phyloP scores from a whole-genome alignment of 495 filamentous ascomycete species.

The Neurospora terricola region DNA sequence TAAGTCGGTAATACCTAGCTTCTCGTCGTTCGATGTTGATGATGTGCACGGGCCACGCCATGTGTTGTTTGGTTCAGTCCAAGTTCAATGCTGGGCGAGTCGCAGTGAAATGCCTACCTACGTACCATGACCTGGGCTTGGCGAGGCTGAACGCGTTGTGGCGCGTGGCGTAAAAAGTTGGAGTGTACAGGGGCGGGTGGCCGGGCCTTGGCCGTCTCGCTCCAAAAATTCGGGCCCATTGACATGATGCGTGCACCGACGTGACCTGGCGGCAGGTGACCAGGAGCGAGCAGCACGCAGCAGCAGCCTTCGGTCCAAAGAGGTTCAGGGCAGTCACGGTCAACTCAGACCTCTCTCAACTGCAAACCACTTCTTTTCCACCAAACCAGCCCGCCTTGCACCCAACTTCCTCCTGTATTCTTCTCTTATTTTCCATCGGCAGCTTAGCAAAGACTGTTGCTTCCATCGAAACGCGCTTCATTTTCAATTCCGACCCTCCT shows the following conservation, averaged over 20 bases:
- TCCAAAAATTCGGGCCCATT: conserved; percentile 13
- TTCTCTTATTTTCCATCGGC: background rate
- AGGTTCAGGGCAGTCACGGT: background rate
- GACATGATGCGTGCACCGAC: background rate
- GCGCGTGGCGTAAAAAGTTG: conserved; percentile 3
- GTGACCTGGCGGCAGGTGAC: background rate
- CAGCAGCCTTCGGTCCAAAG: background rate
- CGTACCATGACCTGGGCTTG: background rate
- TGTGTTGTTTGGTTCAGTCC: background rate
- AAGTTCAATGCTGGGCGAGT: background rate
- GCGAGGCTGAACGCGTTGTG: conserved; percentile 12
- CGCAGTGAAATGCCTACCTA: background rate
- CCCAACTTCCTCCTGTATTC: background rate
- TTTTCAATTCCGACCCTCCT: background rate
- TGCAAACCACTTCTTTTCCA: background rate
- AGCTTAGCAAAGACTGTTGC: background rate
- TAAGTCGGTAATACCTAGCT: background rate
- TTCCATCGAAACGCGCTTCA: background rate
- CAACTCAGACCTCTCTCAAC: background rate
- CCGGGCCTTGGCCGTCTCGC: background rate
- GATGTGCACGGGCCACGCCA: background rate
- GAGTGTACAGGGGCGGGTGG: background rate
- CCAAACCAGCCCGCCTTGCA: background rate
- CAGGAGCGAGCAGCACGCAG: background rate
- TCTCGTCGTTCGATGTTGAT: background rate